Percentiles rank a stretch among this genome's conserved stretches.
Evolutionary conservation across 202 grass and related monocot genomes (phyloP).

Genomic region (Elaeis oleifera): DNA sequence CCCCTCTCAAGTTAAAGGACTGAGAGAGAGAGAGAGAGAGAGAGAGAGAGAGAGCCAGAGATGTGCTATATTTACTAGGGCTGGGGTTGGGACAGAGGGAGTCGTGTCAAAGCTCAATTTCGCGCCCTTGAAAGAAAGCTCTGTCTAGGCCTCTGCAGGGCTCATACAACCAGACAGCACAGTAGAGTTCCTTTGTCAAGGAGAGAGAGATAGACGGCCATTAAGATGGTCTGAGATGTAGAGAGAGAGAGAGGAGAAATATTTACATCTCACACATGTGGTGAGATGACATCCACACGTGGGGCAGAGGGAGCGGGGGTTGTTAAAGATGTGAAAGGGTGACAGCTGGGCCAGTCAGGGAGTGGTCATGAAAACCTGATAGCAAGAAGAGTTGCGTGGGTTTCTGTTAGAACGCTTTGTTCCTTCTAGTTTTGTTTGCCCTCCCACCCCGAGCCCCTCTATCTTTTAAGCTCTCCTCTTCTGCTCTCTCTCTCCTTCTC

Average conservation of each 20-base stretch:
- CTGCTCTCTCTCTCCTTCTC: neutral
- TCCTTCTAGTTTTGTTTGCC: neutral
- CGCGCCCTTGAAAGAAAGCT: neutral
- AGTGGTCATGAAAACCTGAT: neutral
- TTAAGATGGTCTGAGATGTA: slow-evolving; percentile 2
- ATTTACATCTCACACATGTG: slow-evolving; percentile 7
- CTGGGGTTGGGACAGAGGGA: neutral
- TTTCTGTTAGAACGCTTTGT: slow-evolving; percentile 2
- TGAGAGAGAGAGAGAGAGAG: too few species aligned
- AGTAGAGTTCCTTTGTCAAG: slow-evolving; percentile 8
- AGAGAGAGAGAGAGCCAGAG: too few species aligned
- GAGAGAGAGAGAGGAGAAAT: neutral
- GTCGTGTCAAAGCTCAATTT: neutral
- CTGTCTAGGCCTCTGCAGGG: neutral
- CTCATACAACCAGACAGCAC: neutral
- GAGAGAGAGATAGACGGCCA: slow-evolving; percentile 1
- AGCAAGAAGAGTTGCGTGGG: neutral
- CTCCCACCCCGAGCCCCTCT: neutral
- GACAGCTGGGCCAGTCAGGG: slow-evolving; percentile 14
- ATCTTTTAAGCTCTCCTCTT: neutral
- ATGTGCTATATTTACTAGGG: too few species aligned
- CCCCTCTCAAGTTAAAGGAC: too few species aligned
- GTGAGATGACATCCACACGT: slow-evolving; percentile 5
- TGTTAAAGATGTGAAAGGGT: slow-evolving; percentile 8
- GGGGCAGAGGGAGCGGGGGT: neutral